phyloP scores from a whole-genome alignment of 768 basidiomycete species.

The Pisolithus microcarpus region DNA sequence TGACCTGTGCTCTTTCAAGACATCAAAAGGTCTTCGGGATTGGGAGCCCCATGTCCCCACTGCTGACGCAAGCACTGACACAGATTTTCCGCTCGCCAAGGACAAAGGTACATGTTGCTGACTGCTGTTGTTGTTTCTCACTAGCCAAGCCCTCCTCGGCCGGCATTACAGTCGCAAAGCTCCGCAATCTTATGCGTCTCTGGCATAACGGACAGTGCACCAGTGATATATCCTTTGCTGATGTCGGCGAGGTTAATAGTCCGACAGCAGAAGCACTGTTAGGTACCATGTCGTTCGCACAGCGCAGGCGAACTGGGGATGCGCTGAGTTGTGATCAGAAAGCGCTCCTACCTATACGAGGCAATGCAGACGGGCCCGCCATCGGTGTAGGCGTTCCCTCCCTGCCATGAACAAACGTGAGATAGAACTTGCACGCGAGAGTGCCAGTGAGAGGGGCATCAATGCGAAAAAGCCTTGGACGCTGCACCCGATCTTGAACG shows the following conservation, averaged over 20 bases:
- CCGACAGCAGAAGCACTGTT: no score
- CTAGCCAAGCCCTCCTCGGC: no score
- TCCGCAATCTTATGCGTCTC: slow-evolving; percentile 73
- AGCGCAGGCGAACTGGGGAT: slow-evolving; percentile 2
- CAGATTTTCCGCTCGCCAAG: slow-evolving; percentile 10
- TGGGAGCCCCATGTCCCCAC: slow-evolving; percentile 4
- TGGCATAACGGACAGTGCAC: slow-evolving; percentile 67
- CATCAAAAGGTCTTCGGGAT: slow-evolving; percentile 51
- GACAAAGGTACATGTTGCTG: no score
- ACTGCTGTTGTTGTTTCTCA: no score
- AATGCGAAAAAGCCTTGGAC: no score
- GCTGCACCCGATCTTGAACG: slow-evolving; percentile 22
- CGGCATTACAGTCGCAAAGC: slow-evolving; percentile 37
- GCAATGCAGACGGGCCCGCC: slow-evolving; percentile 6
- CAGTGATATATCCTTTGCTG: slow-evolving; percentile 40
- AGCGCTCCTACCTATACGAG: no score
- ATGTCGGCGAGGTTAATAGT: background rate
- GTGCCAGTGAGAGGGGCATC: slow-evolving; percentile 23
- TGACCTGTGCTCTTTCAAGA: slow-evolving; percentile 75
- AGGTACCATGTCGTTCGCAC: background rate
- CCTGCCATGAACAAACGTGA: slow-evolving; percentile 13
- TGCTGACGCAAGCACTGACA: slow-evolving; percentile 9
- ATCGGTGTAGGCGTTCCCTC: slow-evolving; percentile 15
- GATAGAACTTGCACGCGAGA: slow-evolving; percentile 28
- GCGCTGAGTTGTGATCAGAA: no score